A percentile compares a stretch with the other conserved stretches of the same genome.
phyloP scores from a whole-genome alignment of 345 rosid species.

The Citrus sp. region DNA sequence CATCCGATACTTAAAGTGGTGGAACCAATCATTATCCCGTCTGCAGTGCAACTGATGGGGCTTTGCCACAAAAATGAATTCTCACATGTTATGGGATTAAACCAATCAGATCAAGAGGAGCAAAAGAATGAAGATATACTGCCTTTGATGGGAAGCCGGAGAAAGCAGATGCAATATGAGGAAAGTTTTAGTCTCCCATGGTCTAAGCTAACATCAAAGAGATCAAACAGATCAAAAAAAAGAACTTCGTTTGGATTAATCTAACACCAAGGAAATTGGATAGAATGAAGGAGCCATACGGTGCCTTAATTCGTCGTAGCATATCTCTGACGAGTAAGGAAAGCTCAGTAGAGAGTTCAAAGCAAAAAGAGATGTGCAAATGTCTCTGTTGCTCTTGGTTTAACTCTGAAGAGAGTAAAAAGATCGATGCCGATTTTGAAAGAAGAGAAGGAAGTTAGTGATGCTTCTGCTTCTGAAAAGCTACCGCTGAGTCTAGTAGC shows the following conservation, averaged over 20 bases:
- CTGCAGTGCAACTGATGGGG: not conserved
- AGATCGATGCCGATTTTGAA: not conserved
- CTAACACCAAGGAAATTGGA: not conserved
- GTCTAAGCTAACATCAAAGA: not conserved
- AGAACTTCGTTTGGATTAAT: not conserved
- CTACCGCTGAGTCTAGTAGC: too few species aligned
- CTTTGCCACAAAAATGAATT: not conserved
- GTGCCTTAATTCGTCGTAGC: too few species aligned
- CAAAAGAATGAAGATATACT: not conserved
- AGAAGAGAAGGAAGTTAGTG: not conserved
- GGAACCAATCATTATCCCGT: slow-evolving; percentile 6
- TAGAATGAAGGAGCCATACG: not conserved
- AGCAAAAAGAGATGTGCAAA: not conserved
- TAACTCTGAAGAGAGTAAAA: not conserved
- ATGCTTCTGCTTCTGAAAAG: slow-evolving; percentile 1
- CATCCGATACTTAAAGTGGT: slow-evolving; percentile 20
- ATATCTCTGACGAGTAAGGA: not conserved
- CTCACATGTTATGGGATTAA: not conserved
- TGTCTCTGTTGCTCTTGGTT: not conserved
- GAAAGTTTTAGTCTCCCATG: not conserved
- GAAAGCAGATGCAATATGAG: not conserved
- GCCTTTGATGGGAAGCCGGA: not conserved
- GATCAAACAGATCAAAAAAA: not conserved
- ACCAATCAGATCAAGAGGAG: not conserved
- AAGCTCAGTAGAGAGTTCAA: not conserved